Evolutionary conservation across 345 rosid genomes (phyloP), one percentile per base, ranked within the genome.

Genomic region (Acer campestre): DNA sequence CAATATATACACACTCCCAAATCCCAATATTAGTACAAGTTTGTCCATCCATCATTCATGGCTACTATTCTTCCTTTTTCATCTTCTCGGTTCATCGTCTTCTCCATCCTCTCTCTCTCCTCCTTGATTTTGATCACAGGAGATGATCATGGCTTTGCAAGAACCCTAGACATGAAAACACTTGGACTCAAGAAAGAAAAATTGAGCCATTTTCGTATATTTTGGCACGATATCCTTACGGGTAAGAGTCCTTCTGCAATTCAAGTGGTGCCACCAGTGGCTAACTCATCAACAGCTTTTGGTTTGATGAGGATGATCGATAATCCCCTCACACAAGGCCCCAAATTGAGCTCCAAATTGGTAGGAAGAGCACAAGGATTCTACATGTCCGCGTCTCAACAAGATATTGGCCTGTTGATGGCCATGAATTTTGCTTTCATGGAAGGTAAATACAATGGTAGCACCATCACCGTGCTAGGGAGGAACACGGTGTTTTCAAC

Each of bases 291-390:
- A 2, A 78, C 78, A 10, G 80, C 25, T 7, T 94, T 94, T 71
- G 97, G 97, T 27, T 14, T 68, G 25, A 83, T 88, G 75, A 75
- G 80, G 53, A 81, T 92, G 89, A 89, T 94, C 63, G 98, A 94
- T 80, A 84, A 92, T 82, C 82, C 95, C 13, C 77, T 92, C 42
- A 94, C 98, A 0, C 44, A 86, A 4, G 88, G 86, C 22, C 90
- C 92, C 10, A 75, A 87, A 27, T 11, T 85, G 68, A 84, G 86
- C 78, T 94, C 95, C 0, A 88, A 84, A 48, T 14, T 89, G 69
- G 79, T 94, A 23, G 98, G 95, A 0, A 88, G 83, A 49, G 97
- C 98, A 0, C 97, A 93, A 56, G 97, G 98, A 48, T 83, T 93
- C 23, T 93, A 92, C 62, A 84, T 85, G 0, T 76, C 81, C 2